Evolutionary conservation across 495 filamentous ascomycete genomes (phyloP).

Genomic region (Aspergillus ostianus): DNA sequence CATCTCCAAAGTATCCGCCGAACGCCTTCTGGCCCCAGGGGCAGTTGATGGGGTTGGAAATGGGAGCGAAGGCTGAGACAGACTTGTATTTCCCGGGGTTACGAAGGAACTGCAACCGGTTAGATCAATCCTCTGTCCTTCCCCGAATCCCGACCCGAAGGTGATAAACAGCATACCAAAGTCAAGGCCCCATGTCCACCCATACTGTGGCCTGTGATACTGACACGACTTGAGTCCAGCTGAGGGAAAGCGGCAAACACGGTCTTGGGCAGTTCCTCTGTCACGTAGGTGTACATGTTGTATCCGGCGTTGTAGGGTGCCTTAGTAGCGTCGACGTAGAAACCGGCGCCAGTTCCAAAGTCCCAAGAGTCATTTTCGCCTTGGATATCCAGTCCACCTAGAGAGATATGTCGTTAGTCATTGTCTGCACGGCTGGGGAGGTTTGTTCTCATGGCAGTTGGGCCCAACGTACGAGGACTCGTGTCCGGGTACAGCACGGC

Average conservation of each 20-base stretch:
- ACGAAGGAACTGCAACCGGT: conserved; percentile 63
- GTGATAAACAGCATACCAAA: conserved; percentile 46
- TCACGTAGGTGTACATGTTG: conserved; percentile 91
- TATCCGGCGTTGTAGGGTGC: conserved; percentile 72
- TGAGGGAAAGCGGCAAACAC: conserved; percentile 66
- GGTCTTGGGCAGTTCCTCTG: conserved; percentile 71
- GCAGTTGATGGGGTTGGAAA: conserved; percentile 80
- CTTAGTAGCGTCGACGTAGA: conserved; percentile 89
- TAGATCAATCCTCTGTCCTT: conserved; percentile 1
- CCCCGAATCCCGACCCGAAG: conserved; percentile 8
- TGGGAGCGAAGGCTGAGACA: conserved; percentile 88
- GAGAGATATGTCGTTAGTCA: not conserved
- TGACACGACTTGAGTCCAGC: conserved; percentile 65
- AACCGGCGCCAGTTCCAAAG: conserved; percentile 87
- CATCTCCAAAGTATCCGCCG: conserved; percentile 78
- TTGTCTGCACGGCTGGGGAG: not conserved
- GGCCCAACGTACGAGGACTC: conserved; percentile 64
- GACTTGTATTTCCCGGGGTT: conserved; percentile 86
- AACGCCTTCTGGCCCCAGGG: conserved; percentile 98
- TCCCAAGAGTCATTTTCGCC: conserved; percentile 85
- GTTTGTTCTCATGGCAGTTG: not conserved
- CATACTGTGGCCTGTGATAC: conserved; percentile 93
- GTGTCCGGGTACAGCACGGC: conserved; percentile 94
- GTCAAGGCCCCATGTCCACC: conserved; percentile 94
- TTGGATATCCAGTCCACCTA: conserved; percentile 67